phyloP scores from a whole-genome alignment of 1,284 basidiomycete genomes.

The Inonotus obliquus region DNA sequence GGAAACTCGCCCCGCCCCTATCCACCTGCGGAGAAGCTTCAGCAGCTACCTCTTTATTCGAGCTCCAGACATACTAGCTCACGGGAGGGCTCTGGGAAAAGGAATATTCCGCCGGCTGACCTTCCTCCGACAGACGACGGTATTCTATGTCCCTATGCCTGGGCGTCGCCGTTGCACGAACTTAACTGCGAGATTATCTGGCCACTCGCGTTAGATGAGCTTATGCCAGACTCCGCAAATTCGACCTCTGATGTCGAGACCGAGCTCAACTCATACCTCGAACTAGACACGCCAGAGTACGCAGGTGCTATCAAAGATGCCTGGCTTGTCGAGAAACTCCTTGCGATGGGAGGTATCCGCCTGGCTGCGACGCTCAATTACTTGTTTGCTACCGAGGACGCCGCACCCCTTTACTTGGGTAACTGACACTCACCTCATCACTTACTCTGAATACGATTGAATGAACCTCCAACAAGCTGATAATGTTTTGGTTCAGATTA shows the following conservation, averaged over 20 bases:
- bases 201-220: constrained; percentile 61
- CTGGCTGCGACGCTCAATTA: constrained; percentile 79
- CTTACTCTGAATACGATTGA: neutral
- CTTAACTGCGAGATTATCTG: constrained; percentile 80
- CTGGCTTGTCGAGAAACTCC: constrained; percentile 74
- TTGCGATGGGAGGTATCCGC: constrained; percentile 78
- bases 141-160: constrained; percentile 72
- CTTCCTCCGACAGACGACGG: constrained; percentile 49
- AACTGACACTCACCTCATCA: neutral
- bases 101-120: constrained; percentile 4
- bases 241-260: neutral
- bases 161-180: constrained; percentile 64
- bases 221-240: constrained; percentile 28
- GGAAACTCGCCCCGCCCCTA: constrained; percentile 3
- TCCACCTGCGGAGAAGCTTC: constrained; percentile 5
- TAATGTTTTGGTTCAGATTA: neutral
- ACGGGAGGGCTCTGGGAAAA: neutral
- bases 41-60: constrained; percentile 6
- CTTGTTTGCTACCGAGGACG: constrained; percentile 45
- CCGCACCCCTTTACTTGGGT: neutral
- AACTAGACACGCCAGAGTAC: constrained; percentile 86
- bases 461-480: neutral
- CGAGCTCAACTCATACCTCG: constrained; percentile 41
- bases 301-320: constrained; percentile 59
- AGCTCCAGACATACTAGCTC: neutral